Conservation (phyloP, 495 filamentous ascomycete species). For the Neurospora sp. region DNA sequence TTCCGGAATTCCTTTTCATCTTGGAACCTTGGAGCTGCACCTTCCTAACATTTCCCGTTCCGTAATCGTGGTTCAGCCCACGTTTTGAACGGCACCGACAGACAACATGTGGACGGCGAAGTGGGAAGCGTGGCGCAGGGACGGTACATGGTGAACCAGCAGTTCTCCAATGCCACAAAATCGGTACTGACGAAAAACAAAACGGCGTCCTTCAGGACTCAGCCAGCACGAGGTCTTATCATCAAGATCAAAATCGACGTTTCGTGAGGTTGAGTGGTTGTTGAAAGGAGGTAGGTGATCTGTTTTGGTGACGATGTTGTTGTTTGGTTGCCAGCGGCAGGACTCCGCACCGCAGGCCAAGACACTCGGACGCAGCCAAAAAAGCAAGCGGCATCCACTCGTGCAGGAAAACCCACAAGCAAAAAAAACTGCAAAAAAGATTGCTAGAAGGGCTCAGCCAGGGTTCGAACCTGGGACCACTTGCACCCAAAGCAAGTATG, state of each 20-base stretch:
- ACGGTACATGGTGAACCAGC: no score
- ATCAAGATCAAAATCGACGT: neutral
- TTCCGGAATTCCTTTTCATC: neutral
- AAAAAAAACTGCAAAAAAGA: neutral
- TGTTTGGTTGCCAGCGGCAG: neutral
- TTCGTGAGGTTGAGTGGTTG: neutral
- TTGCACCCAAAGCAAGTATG: neutral
- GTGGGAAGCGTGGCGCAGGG: neutral
- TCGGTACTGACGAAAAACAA: neutral
- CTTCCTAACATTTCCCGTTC: neutral
- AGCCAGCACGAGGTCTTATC: neutral
- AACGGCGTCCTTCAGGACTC: neutral
- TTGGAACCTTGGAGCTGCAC: neutral
- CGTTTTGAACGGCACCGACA: neutral
- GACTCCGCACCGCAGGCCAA: neutral
- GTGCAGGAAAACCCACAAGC: neutral
- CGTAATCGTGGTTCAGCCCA: neutral
- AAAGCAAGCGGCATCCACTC: neutral
- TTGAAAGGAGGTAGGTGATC: neutral
- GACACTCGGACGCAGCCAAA: neutral
- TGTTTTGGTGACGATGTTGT: neutral
- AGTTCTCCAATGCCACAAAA: neutral
- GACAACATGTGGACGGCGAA: neutral
- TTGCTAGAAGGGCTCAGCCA: neutral
- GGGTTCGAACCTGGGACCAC: conserved; percentile 1